A percentile compares a stretch with the other conserved stretches of the same genome.
phyloP scores from a whole-genome alignment of 352 stramenopile genomes.

The Phytophthora multivora region DNA sequence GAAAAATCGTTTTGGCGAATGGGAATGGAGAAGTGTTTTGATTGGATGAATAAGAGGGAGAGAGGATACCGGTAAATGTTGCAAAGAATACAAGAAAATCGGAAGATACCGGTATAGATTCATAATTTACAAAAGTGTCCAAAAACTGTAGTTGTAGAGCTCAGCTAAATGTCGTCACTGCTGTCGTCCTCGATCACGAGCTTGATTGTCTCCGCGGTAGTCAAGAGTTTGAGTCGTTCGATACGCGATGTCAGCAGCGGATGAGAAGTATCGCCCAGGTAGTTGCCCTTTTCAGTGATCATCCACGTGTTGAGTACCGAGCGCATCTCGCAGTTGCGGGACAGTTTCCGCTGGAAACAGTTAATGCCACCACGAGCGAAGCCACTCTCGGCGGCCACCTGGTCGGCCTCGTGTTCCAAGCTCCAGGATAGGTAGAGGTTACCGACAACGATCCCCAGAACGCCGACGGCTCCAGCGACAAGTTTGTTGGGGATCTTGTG shows the following conservation, averaged over 20 bases:
- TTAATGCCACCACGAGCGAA: constrained; percentile 72
- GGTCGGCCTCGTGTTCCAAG: constrained; percentile 82
- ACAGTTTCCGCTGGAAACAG: constrained; percentile 79
- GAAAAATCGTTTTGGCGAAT: constrained; percentile 24
- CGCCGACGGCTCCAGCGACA: constrained; percentile 52
- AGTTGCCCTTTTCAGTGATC: constrained; percentile 84
- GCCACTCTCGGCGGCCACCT: constrained; percentile 68
- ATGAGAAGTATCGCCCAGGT: constrained; percentile 79
- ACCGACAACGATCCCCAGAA: constrained; percentile 46
- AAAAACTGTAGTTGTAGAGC: background rate
- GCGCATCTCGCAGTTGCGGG: constrained; percentile 74
- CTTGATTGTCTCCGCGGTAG: constrained; percentile 21
- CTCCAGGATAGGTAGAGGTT: constrained; percentile 81
- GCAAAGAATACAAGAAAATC: background rate
- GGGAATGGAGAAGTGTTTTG: background rate
- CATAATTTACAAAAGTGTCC: constrained; percentile 20
- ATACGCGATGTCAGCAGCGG: constrained; percentile 79
- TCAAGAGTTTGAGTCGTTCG: constrained; percentile 61
- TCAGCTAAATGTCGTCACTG: constrained; percentile 11
- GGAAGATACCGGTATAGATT: background rate
- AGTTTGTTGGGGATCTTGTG: constrained; percentile 82
- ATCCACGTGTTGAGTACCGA: constrained; percentile 59
- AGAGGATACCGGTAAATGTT: too few species aligned
- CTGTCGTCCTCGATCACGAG: constrained; percentile 16
- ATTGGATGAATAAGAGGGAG: constrained; percentile 19